Evolutionary conservation across 176 grass and related monocot species (phyloP).

Genomic region (Carex littledalei): DNA sequence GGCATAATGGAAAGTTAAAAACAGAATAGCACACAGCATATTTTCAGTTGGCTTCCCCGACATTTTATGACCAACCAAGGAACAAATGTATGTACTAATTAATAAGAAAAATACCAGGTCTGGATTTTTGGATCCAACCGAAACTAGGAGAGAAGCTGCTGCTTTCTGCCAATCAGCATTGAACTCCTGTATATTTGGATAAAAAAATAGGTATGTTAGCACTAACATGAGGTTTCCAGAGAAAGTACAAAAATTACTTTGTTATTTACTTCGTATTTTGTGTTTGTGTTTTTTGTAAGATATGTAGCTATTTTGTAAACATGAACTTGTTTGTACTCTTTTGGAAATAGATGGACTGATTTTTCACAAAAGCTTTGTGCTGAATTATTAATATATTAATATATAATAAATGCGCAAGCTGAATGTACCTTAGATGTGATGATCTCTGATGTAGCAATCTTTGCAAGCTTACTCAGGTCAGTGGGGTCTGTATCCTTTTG

Average conservation of each 20-base stretch:
- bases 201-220: constrained; percentile 9
- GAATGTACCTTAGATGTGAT: constrained; percentile 76
- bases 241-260: not conserved
- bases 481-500: constrained; percentile 35
- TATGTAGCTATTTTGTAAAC: not conserved
- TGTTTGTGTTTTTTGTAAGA: not conserved
- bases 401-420: not conserved
- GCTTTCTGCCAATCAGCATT: constrained; percentile 97
- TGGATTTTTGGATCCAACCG: constrained; percentile 81
- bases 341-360: not conserved
- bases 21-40: too few relatives aligned
- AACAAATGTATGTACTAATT: not conserved
- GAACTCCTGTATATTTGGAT: constrained; percentile 52
- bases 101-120: constrained; percentile 52
- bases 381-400: not conserved
- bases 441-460: constrained; percentile 78
- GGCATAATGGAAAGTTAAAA: not conserved
- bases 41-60: not conserved
- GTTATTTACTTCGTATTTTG: not conserved
- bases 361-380: not conserved
- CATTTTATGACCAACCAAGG: not conserved
- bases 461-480: constrained; percentile 61
- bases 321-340: not conserved
- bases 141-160: constrained; percentile 78
- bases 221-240: not conserved